These are phyloP conservation scores for Alternaria arbusti DNA, from an alignment of 2,329 filamentous ascomycete species.

Conservation along the genomic window DNA sequence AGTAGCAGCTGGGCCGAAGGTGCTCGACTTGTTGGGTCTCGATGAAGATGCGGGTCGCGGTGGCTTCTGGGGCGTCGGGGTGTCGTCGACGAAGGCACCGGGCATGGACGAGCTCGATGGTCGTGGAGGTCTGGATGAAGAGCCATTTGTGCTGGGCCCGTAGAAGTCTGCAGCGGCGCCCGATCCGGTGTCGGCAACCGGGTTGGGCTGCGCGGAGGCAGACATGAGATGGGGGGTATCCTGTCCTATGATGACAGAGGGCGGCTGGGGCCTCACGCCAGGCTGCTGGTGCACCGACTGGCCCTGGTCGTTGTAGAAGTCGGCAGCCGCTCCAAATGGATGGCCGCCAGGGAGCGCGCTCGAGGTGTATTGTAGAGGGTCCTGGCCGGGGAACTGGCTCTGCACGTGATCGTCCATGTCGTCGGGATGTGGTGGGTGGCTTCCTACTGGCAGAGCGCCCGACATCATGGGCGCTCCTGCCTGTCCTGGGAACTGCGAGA, in stretches of 20 bases:
- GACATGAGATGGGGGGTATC: conserved; percentile 63
- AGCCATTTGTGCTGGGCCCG: conserved; percentile 31
- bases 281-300: conserved; percentile 66
- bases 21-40: conserved; percentile 38
- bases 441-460: conserved; percentile 37
- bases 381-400: conserved; percentile 66
- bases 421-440: conserved; percentile 23
- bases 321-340: conserved; percentile 62
- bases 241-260: conserved; percentile 60
- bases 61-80: conserved; percentile 39
- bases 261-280: conserved; percentile 61
- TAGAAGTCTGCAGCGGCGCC: conserved; percentile 67
- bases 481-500: conserved; percentile 46
- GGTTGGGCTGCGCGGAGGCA: conserved; percentile 58
- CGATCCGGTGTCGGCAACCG: conserved; percentile 65
- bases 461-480: conserved; percentile 44
- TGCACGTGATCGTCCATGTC: conserved; percentile 57
- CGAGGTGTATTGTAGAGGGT: conserved; percentile 54
- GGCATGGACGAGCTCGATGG: conserved; percentile 41
- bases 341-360: conserved; percentile 53
- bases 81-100: conserved; percentile 45
- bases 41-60: conserved; percentile 32
- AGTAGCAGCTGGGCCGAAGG: conserved; percentile 45
- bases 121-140: conserved; percentile 45
- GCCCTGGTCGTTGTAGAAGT: conserved; percentile 69